Base-by-base conservation (phyloP, 139 green algal species). In the Chlorella sp. region DNA sequence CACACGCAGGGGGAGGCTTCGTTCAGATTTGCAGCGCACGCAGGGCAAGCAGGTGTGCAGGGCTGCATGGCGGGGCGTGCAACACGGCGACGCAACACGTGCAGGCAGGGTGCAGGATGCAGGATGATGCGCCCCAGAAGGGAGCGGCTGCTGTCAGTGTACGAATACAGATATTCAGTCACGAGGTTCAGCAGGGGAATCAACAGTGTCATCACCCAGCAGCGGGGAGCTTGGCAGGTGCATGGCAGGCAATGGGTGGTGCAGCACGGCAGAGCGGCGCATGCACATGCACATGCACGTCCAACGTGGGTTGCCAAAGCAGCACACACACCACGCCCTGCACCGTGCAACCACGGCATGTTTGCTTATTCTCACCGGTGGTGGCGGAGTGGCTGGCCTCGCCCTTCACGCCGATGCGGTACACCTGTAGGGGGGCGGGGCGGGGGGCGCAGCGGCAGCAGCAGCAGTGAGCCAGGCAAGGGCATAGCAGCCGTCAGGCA, bases 401-500 rank as follows among this genome's bases (percentile, higher is more conserved):
- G 83, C 94, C 96, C 92, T 96, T 97, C 93, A 99, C 98, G 88
- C 97, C 97, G 41, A 99, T 87, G 90, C 96, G 95, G 95, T 99
- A 99, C n/a, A 99, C 77, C 28, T 69, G 60, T 38, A 16, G 5
- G 26, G n/a, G 26, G 60, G 8, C 28, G 36, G 11, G 6, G 26
- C 28, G 36, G 24, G 11, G 20, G 60, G 6, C 24, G 60, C 28
- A 69, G n/a, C n/a, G n/a, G n/a, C 11, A 60, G 13, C 8, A 11
- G 46, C 46, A 54, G n/a, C n/a, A n/a, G n/a, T n/a, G n/a, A n/a
- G n/a, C n/a, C n/a, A n/a, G n/a, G n/a, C n/a, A n/a, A n/a, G n/a
- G n/a, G n/a, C n/a, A n/a, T n/a, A n/a, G n/a, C n/a, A n/a, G n/a
- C n/a, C n/a, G n/a, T n/a, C n/a, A n/a, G n/a, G n/a, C n/a, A n/a